Base-by-base conservation (phyloP, 2,329 filamentous ascomycete species). In the Sporothrix euskadiensis region DNA sequence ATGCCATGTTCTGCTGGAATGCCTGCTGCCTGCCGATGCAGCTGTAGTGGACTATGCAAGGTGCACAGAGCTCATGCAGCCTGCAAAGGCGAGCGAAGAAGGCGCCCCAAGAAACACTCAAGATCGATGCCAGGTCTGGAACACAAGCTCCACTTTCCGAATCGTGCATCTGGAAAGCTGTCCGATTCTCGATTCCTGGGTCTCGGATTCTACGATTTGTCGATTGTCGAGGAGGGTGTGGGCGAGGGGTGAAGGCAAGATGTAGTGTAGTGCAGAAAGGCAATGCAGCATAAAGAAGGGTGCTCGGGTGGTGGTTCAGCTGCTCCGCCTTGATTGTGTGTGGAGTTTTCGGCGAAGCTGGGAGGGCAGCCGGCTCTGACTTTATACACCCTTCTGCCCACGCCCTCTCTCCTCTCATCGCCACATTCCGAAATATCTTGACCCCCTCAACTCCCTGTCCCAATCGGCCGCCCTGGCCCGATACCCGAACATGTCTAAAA, bases 281-380 rank as follows among this genome's bases (percentile, higher is more conserved):
- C 10, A 26, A 26, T 49, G 14, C 41, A 44, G 12, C 12, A 14
- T 10, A 44, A 6, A 41, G 12, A 44, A 44, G 41, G 41, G 8
- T 44, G 26, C 26, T 26, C 26, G 26, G 26, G 26, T 1, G 41
- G 61, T 26, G 52, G n/a, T 30, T 66, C 61, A 66, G 61, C 61
- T 66, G 39, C 61, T 14, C 39, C 22, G 39, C 39, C 61, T 66
- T 47, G n/a, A 1, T 9, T 16, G 39, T 26, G 39, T 47, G 22
- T 47, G 61, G 61, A 47, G 61, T 16, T 66, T 66, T 66, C 39
- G 61, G 61, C 61, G 39, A 66, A 49, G 44, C 19, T 44, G 12
- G 61, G n/a, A 41, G 39, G n/a, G 39, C 39, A 4, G 9, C 9
- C 4, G n/a, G n/a, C 10, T 16, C 10, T 39, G 10, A 14, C n/a